Conservation (phyloP, 768 basidiomycete species). For the Lactarius tabidus region DNA sequence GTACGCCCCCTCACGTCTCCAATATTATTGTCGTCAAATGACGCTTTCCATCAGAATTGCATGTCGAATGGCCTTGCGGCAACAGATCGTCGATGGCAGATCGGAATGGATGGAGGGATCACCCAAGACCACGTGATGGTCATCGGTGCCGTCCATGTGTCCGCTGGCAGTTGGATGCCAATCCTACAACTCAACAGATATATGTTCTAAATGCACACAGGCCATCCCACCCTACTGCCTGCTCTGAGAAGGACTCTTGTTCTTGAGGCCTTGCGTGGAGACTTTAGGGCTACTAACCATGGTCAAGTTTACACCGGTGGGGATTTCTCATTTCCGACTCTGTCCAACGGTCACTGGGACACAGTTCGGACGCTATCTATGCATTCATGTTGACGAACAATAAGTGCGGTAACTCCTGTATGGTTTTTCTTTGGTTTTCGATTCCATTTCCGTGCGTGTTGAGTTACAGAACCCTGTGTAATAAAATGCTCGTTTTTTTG, state of each 20-base stretch:
- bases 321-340: not conserved
- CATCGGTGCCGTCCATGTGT: constrained; percentile 17
- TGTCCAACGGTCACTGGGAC: too few relatives aligned
- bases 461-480: too few relatives aligned
- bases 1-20: not conserved
- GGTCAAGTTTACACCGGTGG: not conserved
- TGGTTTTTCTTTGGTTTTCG: too few relatives aligned
- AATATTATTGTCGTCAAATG: not conserved
- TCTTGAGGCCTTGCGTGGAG: too few relatives aligned
- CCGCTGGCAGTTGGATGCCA: constrained; percentile 20
- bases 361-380: not conserved
- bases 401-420: too few relatives aligned
- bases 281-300: too few relatives aligned
- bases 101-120: constrained; percentile 13
- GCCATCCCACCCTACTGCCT: too few relatives aligned
- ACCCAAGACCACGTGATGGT: constrained; percentile 7
- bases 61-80: not conserved
- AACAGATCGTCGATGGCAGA: not conserved
- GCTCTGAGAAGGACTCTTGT: too few relatives aligned
- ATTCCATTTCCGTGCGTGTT: too few relatives aligned
- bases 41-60: not conserved
- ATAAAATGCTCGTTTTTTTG: too few relatives aligned
- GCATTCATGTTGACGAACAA: too few relatives aligned
- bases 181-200: constrained; percentile 11
- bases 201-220: not conserved